Percentiles rank a stretch among this genome's conserved stretches.
These are phyloP conservation scores for Arabis alpina DNA, from an alignment of 345 rosid species.

Conservation along the genomic window DNA sequence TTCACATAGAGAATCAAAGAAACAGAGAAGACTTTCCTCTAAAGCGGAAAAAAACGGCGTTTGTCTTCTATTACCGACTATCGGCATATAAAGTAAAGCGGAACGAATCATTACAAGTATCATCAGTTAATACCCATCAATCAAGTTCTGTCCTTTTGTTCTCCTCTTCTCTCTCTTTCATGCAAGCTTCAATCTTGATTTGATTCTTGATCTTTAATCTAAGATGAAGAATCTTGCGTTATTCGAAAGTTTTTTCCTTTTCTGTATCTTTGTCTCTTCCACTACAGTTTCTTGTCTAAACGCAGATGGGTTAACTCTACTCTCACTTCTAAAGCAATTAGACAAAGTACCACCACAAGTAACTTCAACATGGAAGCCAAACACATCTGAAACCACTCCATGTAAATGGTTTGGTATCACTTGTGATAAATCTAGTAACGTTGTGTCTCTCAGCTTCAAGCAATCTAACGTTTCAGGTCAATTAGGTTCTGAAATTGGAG, in stretches of 20 bases:
- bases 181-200: conserved; percentile 6
- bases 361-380: conserved; percentile 52
- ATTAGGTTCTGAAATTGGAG: conserved; percentile 59
- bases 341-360: conserved; percentile 49
- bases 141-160: conserved; percentile 17
- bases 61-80: too few species aligned
- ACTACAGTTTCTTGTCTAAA: conserved; percentile 41
- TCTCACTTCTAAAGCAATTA: conserved; percentile 59
- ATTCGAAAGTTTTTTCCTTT: not conserved
- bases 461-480: conserved; percentile 56
- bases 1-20: not conserved
- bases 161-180: conserved; percentile 9
- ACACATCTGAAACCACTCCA: conserved; percentile 54
- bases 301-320: conserved; percentile 56
- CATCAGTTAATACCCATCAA: conserved; percentile 21
- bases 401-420: conserved; percentile 68
- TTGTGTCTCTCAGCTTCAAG: conserved; percentile 55
- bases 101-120: too few species aligned
- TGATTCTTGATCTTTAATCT: conserved; percentile 27
- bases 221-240: conserved; percentile 32
- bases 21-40: conserved; percentile 30
- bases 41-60: too few species aligned
- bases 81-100: too few species aligned
- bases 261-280: conserved; percentile 27
- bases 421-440: conserved; percentile 49